phyloP scores from a whole-genome alignment of 169 alveolate species.

The Cryptosporidium xiaoi region DNA sequence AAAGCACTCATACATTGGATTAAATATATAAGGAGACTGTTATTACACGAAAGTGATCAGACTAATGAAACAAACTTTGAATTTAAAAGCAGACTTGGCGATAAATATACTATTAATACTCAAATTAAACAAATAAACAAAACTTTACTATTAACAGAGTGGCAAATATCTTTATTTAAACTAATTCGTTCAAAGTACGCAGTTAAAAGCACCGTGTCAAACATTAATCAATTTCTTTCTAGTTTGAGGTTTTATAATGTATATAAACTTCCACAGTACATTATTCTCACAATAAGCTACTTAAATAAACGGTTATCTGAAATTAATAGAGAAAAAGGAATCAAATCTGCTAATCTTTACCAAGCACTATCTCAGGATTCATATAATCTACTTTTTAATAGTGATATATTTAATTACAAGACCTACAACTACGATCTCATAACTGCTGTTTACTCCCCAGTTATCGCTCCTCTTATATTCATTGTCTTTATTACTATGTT shows the following conservation, averaged over 20 bases:
- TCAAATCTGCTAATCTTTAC: not conserved
- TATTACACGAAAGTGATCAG: constrained; percentile 1
- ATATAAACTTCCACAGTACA: constrained; percentile 14
- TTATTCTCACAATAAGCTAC: constrained; percentile 2
- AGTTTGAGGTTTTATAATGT: constrained; percentile 6
- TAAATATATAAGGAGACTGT: not conserved
- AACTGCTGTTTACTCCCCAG: constrained; percentile 17
- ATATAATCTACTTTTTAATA: constrained; percentile 29
- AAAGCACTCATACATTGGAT: constrained; percentile 3
- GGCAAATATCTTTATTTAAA: constrained; percentile 46
- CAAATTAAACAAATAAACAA: not conserved
- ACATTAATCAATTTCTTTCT: constrained; percentile 7
- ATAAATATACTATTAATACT: constrained; percentile 5
- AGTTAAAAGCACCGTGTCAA: not conserved
- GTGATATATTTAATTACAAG: constrained; percentile 19
- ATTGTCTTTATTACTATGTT: constrained; percentile 18
- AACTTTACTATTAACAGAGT: not conserved
- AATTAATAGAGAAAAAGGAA: not conserved
- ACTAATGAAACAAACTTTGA: not conserved
- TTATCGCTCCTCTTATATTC: constrained; percentile 1
- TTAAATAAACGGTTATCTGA: not conserved
- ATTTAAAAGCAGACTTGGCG: constrained; percentile 35
- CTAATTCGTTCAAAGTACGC: constrained; percentile 5
- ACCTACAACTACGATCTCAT: constrained; percentile 23
- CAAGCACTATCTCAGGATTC: constrained; percentile 3